phyloP scores from a whole-genome alignment of 2,329 filamentous ascomycete species.

The Claviceps sp. region DNA sequence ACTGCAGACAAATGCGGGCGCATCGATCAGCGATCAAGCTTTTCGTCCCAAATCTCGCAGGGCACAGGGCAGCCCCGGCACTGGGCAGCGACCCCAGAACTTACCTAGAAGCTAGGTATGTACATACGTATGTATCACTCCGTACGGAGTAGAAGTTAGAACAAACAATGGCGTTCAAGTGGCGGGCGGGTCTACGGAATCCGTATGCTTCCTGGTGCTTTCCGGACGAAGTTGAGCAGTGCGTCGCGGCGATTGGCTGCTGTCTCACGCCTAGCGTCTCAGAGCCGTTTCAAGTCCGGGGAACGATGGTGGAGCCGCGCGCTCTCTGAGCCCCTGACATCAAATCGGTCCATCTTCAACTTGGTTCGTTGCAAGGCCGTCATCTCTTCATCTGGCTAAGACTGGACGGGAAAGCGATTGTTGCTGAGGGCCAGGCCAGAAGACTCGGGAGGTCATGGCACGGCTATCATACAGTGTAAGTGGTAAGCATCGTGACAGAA shows the following conservation, averaged over 20 bases:
- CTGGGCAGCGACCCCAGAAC: not conserved
- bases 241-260: not conserved
- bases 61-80: too few relatives aligned
- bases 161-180: not conserved
- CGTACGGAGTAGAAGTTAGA: not conserved
- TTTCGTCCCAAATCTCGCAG: too few relatives aligned
- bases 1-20: too few relatives aligned
- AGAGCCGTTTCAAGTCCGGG: conserved; percentile 3
- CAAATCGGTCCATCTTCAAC: not conserved
- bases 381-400: not conserved
- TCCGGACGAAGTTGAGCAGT: not conserved
- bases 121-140: too few relatives aligned
- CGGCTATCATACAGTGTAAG: too few relatives aligned
- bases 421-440: too few relatives aligned
- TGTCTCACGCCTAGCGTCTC: not conserved
- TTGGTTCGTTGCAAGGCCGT: not conserved
- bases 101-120: too few relatives aligned
- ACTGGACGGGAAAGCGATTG: not conserved
- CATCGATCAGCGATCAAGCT: too few relatives aligned
- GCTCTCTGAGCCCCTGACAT: conserved; percentile 3
- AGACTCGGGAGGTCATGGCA: too few relatives aligned
- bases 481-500: too few relatives aligned
- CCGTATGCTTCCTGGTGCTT: not conserved
- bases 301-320: not conserved
- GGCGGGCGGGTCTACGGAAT: not conserved